A percentile compares a stretch with the other conserved stretches of the same genome.
Evolutionary conservation across 805 yeast species (phyloP).

Genomic region (Candida broadrunensis): DNA sequence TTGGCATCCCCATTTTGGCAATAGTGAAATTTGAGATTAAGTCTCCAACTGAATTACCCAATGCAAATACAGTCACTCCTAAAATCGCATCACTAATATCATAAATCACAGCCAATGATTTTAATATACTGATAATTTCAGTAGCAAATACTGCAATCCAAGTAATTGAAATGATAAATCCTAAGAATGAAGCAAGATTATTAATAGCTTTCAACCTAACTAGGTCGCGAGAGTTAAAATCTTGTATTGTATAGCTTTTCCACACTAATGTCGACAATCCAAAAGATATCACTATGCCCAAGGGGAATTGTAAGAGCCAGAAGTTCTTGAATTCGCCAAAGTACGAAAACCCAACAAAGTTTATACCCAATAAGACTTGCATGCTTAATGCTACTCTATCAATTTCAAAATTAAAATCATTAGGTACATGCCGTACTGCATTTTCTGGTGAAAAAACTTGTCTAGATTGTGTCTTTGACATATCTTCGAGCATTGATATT

Average conservation of each 20-base stretch:
- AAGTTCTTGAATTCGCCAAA: slow-evolving; percentile 6
- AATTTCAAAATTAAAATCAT: slow-evolving; percentile 12
- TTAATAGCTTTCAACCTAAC: slow-evolving; percentile 12
- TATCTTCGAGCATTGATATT: neutral
- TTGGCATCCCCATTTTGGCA: slow-evolving; percentile 76
- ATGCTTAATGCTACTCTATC: slow-evolving; percentile 19
- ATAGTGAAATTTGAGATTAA: slow-evolving; percentile 78
- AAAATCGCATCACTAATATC: slow-evolving; percentile 72
- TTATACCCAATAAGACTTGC: slow-evolving; percentile 28
- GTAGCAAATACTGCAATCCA: slow-evolving; percentile 71
- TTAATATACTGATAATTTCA: slow-evolving; percentile 64
- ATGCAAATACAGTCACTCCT: slow-evolving; percentile 85
- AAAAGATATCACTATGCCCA: slow-evolving; percentile 7
- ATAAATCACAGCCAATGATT: slow-evolving; percentile 56
- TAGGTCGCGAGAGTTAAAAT: slow-evolving; percentile 4
- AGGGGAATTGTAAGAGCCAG: slow-evolving; percentile 12
- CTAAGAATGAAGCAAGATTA: slow-evolving; percentile 40
- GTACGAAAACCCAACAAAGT: slow-evolving; percentile 17
- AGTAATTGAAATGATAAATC: slow-evolving; percentile 64
- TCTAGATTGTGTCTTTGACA: neutral
- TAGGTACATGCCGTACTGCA: slow-evolving; percentile 1
- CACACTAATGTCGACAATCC: slow-evolving; percentile 5
- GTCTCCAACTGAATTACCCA: slow-evolving; percentile 93
- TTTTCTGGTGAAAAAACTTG: neutral
- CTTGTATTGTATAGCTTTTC: slow-evolving; percentile 3